Evolutionary conservation across 208 protist species (phyloP).

Genomic region (Trypanosoma avium): DNA sequence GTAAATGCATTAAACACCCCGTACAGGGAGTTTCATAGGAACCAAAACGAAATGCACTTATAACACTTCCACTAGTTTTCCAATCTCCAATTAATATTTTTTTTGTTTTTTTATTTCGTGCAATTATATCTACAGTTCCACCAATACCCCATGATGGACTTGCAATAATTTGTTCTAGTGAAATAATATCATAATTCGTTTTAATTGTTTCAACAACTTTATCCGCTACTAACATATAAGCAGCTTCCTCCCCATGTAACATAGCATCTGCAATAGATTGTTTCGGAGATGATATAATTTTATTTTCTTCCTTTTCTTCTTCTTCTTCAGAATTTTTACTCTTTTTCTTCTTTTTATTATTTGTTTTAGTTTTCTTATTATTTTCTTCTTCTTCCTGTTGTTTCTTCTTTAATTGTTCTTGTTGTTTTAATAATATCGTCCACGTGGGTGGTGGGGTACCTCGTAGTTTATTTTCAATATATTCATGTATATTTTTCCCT

Average conservation of each 20-base stretch:
- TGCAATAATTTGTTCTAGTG: constrained; percentile 73
- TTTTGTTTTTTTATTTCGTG: constrained; percentile 57
- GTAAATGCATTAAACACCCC: constrained; percentile 74
- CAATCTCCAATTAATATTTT: constrained; percentile 84
- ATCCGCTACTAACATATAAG: constrained; percentile 67
- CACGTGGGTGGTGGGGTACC: constrained; percentile 67
- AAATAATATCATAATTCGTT: constrained; percentile 57
- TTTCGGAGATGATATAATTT: background rate
- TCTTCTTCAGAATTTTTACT: background rate
- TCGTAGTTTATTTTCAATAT: constrained; percentile 75
- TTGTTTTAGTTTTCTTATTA: background rate
- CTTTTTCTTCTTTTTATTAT: constrained; percentile 8
- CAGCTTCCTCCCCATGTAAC: constrained; percentile 73
- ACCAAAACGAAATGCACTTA: constrained; percentile 80
- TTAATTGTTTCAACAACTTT: constrained; percentile 50
- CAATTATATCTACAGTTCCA: constrained; percentile 84
- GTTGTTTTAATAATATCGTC: constrained; percentile 42
- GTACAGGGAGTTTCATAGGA: constrained; percentile 67
- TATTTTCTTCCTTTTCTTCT: constrained; percentile 5
- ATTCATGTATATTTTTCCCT: constrained; percentile 89
- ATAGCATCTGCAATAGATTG: constrained; percentile 35
- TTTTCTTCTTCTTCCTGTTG: background rate
- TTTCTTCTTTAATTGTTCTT: constrained; percentile 24
- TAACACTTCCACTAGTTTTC: constrained; percentile 81
- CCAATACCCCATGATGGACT: constrained; percentile 61